phyloP scores from a whole-genome alignment of 1,284 basidiomycete species.

The Anthracocystis panici-leucophaei region DNA sequence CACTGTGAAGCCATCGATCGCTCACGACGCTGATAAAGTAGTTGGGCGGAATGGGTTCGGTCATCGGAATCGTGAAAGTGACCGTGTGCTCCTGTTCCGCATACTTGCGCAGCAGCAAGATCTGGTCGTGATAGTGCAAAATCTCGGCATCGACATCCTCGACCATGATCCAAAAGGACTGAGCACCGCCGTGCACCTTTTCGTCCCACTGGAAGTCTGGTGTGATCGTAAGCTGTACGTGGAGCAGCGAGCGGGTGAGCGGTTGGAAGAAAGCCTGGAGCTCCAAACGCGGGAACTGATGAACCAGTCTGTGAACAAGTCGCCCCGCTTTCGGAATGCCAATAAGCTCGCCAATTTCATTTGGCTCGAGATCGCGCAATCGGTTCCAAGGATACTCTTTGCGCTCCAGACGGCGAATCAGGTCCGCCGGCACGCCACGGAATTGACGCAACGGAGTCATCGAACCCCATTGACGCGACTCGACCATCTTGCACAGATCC shows the following conservation, averaged over 20 bases:
- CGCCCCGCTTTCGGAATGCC: slow-evolving; percentile 88
- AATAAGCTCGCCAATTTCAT: slow-evolving; percentile 82
- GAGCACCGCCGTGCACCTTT: slow-evolving; percentile 86
- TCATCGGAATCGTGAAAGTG: slow-evolving; percentile 94
- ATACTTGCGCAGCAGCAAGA: slow-evolving; percentile 90
- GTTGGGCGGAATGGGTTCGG: slow-evolving; percentile 95
- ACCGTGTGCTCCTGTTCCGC: slow-evolving; percentile 89
- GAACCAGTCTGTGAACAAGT: slow-evolving; percentile 92
- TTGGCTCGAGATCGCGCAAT: slow-evolving; percentile 67
- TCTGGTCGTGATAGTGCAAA: slow-evolving; percentile 92
- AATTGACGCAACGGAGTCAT: slow-evolving; percentile 98
- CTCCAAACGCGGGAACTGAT: slow-evolving; percentile 95
- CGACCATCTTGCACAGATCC: slow-evolving; percentile 94
- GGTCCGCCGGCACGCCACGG: slow-evolving; percentile 85
- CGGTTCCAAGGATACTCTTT: slow-evolving; percentile 79
- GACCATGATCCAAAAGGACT: slow-evolving; percentile 89
- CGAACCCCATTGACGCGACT: slow-evolving; percentile 85
- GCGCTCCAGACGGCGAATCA: slow-evolving; percentile 91
- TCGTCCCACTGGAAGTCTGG: slow-evolving; percentile 99
- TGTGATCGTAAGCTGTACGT: slow-evolving; percentile 74
- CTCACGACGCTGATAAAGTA: slow-evolving; percentile 96
- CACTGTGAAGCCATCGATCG: slow-evolving; percentile 94
- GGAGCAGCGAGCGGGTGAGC: slow-evolving; percentile 64
- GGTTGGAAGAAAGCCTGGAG: slow-evolving; percentile 72
- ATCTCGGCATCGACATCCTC: slow-evolving; percentile 98